These are phyloP conservation scores for Neoboletus brunneissimus DNA, from an alignment of 768 basidiomycete species.

Conservation along the genomic window DNA sequence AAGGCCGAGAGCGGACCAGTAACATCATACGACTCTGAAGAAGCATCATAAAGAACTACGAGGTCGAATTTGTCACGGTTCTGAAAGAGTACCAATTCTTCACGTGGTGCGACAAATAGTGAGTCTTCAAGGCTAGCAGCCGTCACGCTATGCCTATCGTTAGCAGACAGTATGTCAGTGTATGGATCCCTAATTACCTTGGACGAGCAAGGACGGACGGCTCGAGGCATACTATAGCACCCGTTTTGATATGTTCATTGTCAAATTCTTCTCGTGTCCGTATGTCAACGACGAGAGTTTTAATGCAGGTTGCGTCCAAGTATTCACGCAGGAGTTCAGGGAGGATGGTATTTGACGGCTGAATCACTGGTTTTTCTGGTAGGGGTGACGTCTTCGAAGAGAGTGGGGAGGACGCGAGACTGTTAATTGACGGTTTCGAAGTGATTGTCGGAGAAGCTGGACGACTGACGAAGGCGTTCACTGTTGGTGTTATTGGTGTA, in stretches of 20 bases:
- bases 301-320: conserved; percentile 44
- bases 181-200: conserved; percentile 45
- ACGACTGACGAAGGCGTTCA: conserved; percentile 56
- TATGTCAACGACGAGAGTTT: conserved; percentile 79
- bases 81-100: conserved; percentile 71
- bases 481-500: conserved; percentile 61
- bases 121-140: conserved; percentile 69
- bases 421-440: conserved; percentile 42
- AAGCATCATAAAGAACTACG: conserved; percentile 79
- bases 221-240: conserved; percentile 80
- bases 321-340: conserved; percentile 62
- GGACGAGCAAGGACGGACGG: conserved; percentile 68
- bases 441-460: conserved; percentile 57
- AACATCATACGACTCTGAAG: conserved; percentile 51
- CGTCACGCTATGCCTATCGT: conserved; percentile 50
- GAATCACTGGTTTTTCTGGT: conserved; percentile 45
- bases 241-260: conserved; percentile 62
- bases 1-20: conserved; percentile 58
- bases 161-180: conserved; percentile 3
- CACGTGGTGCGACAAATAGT: conserved; percentile 63
- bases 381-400: conserved; percentile 29
- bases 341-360: conserved; percentile 55
- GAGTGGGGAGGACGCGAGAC: conserved; percentile 34
- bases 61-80: conserved; percentile 88
- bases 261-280: conserved; percentile 78